Percentiles rank a stretch among this genome's conserved stretches.
Conservation (phyloP, 164 flowering plant species). For the Umbilicus rupestris region DNA sequence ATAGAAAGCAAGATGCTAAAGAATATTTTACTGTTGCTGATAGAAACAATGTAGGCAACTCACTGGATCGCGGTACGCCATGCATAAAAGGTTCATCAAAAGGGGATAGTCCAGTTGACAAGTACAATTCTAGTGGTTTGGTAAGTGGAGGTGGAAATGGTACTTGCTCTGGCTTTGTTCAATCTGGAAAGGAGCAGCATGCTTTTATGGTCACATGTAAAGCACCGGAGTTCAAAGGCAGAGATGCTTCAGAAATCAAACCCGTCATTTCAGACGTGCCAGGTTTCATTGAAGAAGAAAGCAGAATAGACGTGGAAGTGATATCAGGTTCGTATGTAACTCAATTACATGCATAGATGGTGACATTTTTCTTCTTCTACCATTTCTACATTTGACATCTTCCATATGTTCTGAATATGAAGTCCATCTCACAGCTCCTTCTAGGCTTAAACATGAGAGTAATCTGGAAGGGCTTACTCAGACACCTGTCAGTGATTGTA, state of each 20-base stretch:
- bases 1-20: slow-evolving; percentile 2
- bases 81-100: neutral
- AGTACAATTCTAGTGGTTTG: neutral
- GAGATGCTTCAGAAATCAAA: slow-evolving; percentile 2
- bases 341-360: neutral
- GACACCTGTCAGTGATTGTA: neutral
- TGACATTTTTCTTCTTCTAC: neutral
- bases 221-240: neutral
- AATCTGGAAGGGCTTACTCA: neutral
- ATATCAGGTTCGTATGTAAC: neutral
- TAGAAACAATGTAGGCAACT: neutral
- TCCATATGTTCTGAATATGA: neutral
- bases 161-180: neutral
- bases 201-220: neutral
- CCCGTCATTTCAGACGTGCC: neutral
- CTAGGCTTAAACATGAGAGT: neutral
- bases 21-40: neutral
- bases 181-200: neutral
- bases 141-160: neutral
- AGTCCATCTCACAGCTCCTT: neutral
- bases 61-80: neutral
- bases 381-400: neutral
- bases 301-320: slow-evolving; percentile 1
- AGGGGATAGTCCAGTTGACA: neutral
- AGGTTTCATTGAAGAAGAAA: neutral